Evolutionary conservation across 164 flowering plant genomes (phyloP), one percentile per base, ranked within the genome.

Genomic region (Amborella trichopoda): DNA sequence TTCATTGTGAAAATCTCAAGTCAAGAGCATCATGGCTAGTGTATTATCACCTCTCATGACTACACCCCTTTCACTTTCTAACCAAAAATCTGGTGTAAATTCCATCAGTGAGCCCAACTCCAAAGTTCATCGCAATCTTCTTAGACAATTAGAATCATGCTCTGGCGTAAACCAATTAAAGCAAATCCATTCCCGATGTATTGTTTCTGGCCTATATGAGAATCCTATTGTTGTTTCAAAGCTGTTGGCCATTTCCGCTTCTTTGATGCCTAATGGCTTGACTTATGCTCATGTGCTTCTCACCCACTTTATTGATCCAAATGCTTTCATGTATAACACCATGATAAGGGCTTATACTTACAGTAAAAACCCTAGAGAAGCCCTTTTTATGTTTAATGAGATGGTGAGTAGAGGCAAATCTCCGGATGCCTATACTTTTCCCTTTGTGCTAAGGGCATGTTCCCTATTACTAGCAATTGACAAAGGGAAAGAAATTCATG

Each of bases 361-460:
- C 20, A 52, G 8, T 19, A 14, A 26, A 37, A 33, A 34, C 3
- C 44, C 49, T 1, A 43, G 42, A 28, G 46, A 56, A n/a, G 45
- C 50, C 0, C 21, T 62, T 16, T 36, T 43, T 16, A 27, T 56
- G 17, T 56, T 25, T 26, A 56, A 47, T 45, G 28, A 52, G 28
- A 62, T 62, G 67, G 50, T 62, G 3, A 12, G 17, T 18, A 36
- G 51, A 23, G 59, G 58, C 4, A 52, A 41, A 38, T 47, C 37
- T 36, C 54, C 67, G 6, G 62, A 62, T 48, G 48, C 20, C 44
- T 53, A 49, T 40, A 61, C 65, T 33, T 52, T 30, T 45, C 67
- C 67, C 16, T 32, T 56, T 42, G 45, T 62, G 16, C 46, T 40
- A 16, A 62, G 52, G 47, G 53, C 62, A 24, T 62, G 61, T 28